Percentiles rank a stretch among this genome's conserved stretches.
Evolutionary conservation across 306 rosid genomes (phyloP).

Genomic region (Castanea mollissima): DNA sequence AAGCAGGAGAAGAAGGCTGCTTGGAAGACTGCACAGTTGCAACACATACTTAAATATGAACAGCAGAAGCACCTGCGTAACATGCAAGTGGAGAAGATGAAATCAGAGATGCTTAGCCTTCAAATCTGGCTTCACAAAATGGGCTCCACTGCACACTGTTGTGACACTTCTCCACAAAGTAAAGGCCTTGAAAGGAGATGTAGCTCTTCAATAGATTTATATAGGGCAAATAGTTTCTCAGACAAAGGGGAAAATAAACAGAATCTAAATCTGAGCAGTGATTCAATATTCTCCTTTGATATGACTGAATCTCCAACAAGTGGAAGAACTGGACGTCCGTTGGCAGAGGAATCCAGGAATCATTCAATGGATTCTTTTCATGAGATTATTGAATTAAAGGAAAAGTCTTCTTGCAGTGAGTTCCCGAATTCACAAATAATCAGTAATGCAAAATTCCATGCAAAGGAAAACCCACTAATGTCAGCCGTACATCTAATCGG

Average conservation of each 20-base stretch:
- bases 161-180: slow-evolving; percentile 49
- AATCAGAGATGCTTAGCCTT: slow-evolving; percentile 94
- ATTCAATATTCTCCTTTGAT: slow-evolving; percentile 49
- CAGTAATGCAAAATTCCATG: slow-evolving; percentile 44
- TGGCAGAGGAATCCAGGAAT: slow-evolving; percentile 45
- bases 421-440: slow-evolving; percentile 42
- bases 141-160: slow-evolving; percentile 48
- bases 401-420: neutral
- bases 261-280: slow-evolving; percentile 42
- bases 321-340: slow-evolving; percentile 44
- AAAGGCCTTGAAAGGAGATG: slow-evolving; percentile 76
- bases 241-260: slow-evolving; percentile 49
- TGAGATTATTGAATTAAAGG: slow-evolving; percentile 60
- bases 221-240: slow-evolving; percentile 40
- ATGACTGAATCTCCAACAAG: slow-evolving; percentile 43
- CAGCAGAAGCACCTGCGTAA: slow-evolving; percentile 76
- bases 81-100: slow-evolving; percentile 96
- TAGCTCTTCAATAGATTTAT: slow-evolving; percentile 48
- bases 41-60: slow-evolving; percentile 74
- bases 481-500: slow-evolving; percentile 92
- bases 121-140: slow-evolving; percentile 74
- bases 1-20: slow-evolving; percentile 98
- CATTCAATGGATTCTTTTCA: slow-evolving; percentile 40
- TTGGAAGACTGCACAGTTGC: slow-evolving; percentile 90
- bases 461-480: slow-evolving; percentile 67